Base-by-base conservation (phyloP, 306 rosid species). In the Lablab purpureus region DNA sequence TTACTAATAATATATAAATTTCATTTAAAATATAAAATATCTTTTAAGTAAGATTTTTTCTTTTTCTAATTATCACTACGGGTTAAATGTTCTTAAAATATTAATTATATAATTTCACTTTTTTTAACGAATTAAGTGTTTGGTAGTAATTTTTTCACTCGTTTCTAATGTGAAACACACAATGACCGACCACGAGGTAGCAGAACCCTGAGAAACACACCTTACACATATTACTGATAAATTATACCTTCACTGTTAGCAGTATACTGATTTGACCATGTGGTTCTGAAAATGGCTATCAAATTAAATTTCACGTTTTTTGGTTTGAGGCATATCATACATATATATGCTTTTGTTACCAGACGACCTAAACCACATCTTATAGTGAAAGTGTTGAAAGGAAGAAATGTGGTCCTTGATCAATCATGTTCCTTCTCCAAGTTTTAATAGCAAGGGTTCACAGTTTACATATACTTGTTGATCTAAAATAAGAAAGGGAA, bases 381-480 rank as follows among this genome's bases (percentile, higher is more conserved):
- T 51, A 63, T 17, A 36, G 32, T 80, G 37, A 30, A 54, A 67
- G 27, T 76, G 27, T 41, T 77, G 71, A 66, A 65, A 67, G 46
- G 43, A 50, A 81, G 60, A 50, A 51, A 45, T 82, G 86, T 84
- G 87, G 86, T 85, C 90, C 86, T 75, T 58, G 10, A 68, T 76
- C 49, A 59, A 58, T 65, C 21, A 60, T 13, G 52, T 52, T 25
- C 60, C 60, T 80, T 34, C 56, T 80, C 36, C 56, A 64, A 23
- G 11, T 73, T 69, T 36, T 47, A 30, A 68, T 17, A 43, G 76
- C 25, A 69, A 77, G 14, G 50, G 43, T 54, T 41, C 60, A 55
- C 19, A 58, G 3, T 21, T 76, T 56, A 60, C 32, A 30, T 75
- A 36, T 8, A 23, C 21, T 2, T 27, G 46, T 43, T 74, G 17